These are phyloP conservation scores for Grifola frondosa DNA, from an alignment of 1,284 basidiomycete species.

Conservation along the genomic window DNA sequence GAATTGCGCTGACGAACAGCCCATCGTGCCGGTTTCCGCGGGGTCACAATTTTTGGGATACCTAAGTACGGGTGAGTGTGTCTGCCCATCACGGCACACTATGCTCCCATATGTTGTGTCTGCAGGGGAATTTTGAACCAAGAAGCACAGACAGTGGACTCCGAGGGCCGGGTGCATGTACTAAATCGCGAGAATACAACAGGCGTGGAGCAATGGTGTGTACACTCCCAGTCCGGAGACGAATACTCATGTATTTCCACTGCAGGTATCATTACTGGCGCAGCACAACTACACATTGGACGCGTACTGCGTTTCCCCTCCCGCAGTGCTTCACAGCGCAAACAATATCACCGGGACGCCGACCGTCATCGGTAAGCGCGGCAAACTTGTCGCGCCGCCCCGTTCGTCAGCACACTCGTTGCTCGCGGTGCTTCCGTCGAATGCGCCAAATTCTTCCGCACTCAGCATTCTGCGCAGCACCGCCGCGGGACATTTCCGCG, in stretches of 20 bases:
- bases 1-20: slow-evolving; percentile 25
- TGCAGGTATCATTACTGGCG: slow-evolving; percentile 45
- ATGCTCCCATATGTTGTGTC: background rate
- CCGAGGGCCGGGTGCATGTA: slow-evolving; percentile 39
- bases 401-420: slow-evolving; percentile 20
- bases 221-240: background rate
- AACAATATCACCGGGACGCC: slow-evolving; percentile 42
- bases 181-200: slow-evolving; percentile 45
- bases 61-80: slow-evolving; percentile 40
- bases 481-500: slow-evolving; percentile 34
- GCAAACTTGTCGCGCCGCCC: slow-evolving; percentile 35
- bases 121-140: slow-evolving; percentile 44
- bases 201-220: slow-evolving; percentile 39
- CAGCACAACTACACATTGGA: slow-evolving; percentile 36
- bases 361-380: slow-evolving; percentile 43
- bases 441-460: slow-evolving; percentile 37
- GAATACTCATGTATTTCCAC: background rate
- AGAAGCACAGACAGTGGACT: slow-evolving; percentile 41
- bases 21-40: slow-evolving; percentile 38
- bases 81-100: background rate
- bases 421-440: slow-evolving; percentile 39
- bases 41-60: slow-evolving; percentile 42
- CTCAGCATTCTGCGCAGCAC: slow-evolving; percentile 37
- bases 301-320: slow-evolving; percentile 37
- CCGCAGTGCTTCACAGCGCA: slow-evolving; percentile 22